These are phyloP conservation scores for Musa acuminata DNA, from an alignment of 176 grass and related monocot species.

Conservation along the genomic window DNA sequence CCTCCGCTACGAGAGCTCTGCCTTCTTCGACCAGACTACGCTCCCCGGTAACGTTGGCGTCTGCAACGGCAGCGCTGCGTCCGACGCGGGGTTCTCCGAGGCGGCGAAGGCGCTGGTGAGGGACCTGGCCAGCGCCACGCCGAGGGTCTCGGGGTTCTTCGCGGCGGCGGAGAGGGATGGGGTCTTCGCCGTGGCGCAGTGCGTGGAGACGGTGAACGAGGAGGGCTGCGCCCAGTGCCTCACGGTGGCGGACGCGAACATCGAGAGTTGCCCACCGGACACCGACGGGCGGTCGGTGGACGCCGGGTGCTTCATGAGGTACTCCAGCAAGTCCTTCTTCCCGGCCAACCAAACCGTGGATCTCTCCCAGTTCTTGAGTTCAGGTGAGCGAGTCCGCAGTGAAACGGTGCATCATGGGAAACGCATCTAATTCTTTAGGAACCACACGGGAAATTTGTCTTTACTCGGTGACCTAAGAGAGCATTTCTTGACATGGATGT, in stretches of 20 bases:
- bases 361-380: conserved; percentile 45
- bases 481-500: neutral
- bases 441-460: neutral
- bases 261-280: conserved; percentile 48
- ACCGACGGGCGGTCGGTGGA: conserved; percentile 49
- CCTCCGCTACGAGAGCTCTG: conserved; percentile 55
- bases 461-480: neutral
- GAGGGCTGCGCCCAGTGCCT: conserved; percentile 45
- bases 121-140: conserved; percentile 41
- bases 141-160: conserved; percentile 22
- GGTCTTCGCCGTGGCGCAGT: conserved; percentile 60
- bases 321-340: conserved; percentile 61
- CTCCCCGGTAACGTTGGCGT: conserved; percentile 36
- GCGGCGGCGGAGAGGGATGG: conserved; percentile 36
- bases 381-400: conserved; percentile 31
- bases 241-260: conserved; percentile 38
- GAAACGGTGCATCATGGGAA: neutral
- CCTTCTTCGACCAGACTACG: conserved; percentile 61
- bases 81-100: conserved; percentile 9
- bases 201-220: conserved; percentile 48
- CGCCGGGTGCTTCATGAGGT: conserved; percentile 83
- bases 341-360: conserved; percentile 49
- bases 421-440: neutral
- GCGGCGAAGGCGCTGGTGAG: conserved; percentile 30
- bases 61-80: conserved; percentile 32